Evolutionary conservation across 305 asterid species (phyloP), one percentile per base, ranked within the genome.

Genomic region (Fraxinus sp.): DNA sequence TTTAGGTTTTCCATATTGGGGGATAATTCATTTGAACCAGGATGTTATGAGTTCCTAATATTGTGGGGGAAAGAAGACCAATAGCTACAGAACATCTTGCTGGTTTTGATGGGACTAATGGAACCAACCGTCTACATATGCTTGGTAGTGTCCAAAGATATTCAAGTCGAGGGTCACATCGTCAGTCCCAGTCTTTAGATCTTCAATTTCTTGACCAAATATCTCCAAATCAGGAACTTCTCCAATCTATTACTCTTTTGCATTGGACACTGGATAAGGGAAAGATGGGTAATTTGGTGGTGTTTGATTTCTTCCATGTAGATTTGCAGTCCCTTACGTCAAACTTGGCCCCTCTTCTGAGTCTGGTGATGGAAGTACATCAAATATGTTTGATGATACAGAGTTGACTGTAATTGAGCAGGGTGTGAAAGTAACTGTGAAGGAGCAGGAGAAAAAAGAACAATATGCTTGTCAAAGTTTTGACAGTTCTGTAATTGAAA

Each of bases 1-100:
- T 90, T 96, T 72, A 93, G 96, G 32, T 94, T 94, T 88, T 89
- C 92, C 39, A 26, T 90, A 59, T 74, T 80, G 86, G 91, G 87
- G 80, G 89, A 87, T 76, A 86, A 83, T 77, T 87, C 93, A 10
- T 80, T 79, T 68, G 92, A 85, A 85, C 86, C 91, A 35, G 91
- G 85, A 81, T 86, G 79, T 86, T 85, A 85, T 80, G 83, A 86
- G 88, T 84, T 82, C 92, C 96, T 73, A 82, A 84, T 84, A 77
- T 66, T 81, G 77, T 81, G 75, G 80, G 39, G 68, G 90, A 83
- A 73, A 83, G 86, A 82, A 83, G 81, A 71, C 82, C 41, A 30
- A 77, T 80, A 22, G 78, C 46, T 26, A 41, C 39, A 22, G 83
- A 81, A 76, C 72, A 79, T 52, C 83, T 79, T 64, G 26, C 87